Conservation (phyloP, 2,329 filamentous ascomycete genomes). For the Gliomastix tumulicola region DNA sequence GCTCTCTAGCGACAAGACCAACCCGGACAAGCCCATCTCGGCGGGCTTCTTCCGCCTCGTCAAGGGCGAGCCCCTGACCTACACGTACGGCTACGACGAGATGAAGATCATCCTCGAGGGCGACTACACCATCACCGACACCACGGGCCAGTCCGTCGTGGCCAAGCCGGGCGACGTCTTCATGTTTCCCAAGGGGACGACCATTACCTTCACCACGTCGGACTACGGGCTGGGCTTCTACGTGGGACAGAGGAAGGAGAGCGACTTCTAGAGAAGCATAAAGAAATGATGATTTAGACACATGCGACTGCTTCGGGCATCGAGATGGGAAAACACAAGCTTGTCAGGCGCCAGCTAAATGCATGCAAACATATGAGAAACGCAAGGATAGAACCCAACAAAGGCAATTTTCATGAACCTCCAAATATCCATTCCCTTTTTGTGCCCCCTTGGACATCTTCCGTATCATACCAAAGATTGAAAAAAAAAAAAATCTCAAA, state of each 20-base stretch:
- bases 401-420: neutral
- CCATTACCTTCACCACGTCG: conserved; percentile 58
- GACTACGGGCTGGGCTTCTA: conserved; percentile 57
- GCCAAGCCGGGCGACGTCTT: conserved; percentile 60
- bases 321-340: too few relatives aligned
- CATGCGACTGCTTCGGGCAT: too few relatives aligned
- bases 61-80: conserved; percentile 60
- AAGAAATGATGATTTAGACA: conserved; percentile 5
- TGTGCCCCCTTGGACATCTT: neutral
- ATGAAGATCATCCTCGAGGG: conserved; percentile 70
- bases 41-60: conserved; percentile 61
- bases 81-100: conserved; percentile 65
- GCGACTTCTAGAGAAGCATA: conserved; percentile 12
- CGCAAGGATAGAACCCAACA: neutral
- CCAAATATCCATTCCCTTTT: neutral
- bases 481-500: neutral
- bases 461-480: neutral
- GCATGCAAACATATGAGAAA: neutral
- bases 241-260: conserved; percentile 30
- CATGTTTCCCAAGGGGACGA: conserved; percentile 59
- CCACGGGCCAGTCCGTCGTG: conserved; percentile 51
- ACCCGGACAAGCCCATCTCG: conserved; percentile 52
- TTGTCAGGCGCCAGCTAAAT: neutral
- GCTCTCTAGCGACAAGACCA: conserved; percentile 44
- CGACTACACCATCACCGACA: conserved; percentile 57